phyloP scores from a whole-genome alignment of 495 filamentous ascomycete species.

The Hamigera avellanea region DNA sequence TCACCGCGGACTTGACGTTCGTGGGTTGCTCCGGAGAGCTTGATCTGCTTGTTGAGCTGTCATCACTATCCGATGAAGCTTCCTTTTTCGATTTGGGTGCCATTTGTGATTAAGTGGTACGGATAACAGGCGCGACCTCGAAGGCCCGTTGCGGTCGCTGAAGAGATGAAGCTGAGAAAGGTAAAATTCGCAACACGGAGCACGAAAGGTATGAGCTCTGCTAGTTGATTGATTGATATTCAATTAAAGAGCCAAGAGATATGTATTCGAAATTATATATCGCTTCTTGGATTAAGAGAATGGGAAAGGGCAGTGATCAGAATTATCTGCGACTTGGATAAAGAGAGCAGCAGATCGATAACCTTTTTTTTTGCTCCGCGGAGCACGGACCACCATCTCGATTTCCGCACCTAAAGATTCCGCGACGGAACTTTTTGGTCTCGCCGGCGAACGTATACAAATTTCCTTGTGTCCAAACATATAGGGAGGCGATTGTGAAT shows the following conservation, averaged over 20 bases:
- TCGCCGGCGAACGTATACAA: background rate
- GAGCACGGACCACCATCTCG: constrained; percentile 32
- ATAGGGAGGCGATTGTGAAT: too few species aligned
- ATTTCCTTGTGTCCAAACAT: background rate
- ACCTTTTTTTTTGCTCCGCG: constrained; percentile 34
- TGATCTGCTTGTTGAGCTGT: constrained; percentile 18
- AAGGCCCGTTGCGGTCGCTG: too few species aligned
- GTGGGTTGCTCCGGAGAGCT: constrained; percentile 19
- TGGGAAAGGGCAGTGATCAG: too few species aligned
- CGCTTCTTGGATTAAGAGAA: too few species aligned
- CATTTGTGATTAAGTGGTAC: constrained; percentile 11
- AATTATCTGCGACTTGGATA: too few species aligned
- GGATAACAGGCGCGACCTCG: too few species aligned
- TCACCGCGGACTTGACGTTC: constrained; percentile 23
- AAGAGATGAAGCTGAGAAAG: too few species aligned
- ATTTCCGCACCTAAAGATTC: constrained; percentile 2
- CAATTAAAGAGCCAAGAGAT: too few species aligned
- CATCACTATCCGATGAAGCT: constrained; percentile 16
- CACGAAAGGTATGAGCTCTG: too few species aligned
- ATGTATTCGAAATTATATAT: too few species aligned
- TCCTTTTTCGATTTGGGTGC: constrained; percentile 12
- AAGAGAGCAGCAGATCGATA: constrained; percentile 5
- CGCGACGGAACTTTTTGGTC: constrained; percentile 3
- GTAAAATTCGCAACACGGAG: too few species aligned
- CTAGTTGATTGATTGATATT: too few species aligned